These are phyloP conservation scores for Colletotrichum spinosum DNA, from an alignment of 2,329 filamentous ascomycete genomes.

Conservation along the genomic window DNA sequence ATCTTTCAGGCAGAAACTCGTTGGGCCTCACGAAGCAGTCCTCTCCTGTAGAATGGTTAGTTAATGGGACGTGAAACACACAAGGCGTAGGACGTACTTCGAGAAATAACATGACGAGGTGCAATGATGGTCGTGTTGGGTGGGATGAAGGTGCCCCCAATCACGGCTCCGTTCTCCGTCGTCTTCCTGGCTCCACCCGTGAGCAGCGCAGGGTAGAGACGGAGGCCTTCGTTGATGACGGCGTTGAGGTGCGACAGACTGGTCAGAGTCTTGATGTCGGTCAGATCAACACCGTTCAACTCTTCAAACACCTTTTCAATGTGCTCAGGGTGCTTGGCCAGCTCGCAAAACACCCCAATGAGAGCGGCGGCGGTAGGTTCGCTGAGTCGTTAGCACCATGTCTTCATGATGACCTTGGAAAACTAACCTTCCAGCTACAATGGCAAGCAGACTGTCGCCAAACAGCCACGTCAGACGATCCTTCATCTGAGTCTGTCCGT, in stretches of 20 bases:
- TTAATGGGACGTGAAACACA: not conserved
- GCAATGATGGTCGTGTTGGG: conserved; percentile 36
- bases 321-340: conserved; percentile 38
- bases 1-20: conserved; percentile 53
- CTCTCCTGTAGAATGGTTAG: conserved; percentile 35
- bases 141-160: conserved; percentile 33
- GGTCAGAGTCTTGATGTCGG: conserved; percentile 37
- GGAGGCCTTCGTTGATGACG: conserved; percentile 36
- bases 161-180: conserved; percentile 31
- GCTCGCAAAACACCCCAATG: conserved; percentile 38
- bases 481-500: conserved; percentile 24
- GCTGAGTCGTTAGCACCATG: conserved; percentile 19
- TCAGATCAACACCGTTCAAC: conserved; percentile 36
- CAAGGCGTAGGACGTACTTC: conserved; percentile 49
- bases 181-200: conserved; percentile 36
- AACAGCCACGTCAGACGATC: conserved; percentile 33
- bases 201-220: conserved; percentile 34
- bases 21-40: conserved; percentile 44
- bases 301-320: conserved; percentile 32
- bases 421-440: conserved; percentile 40
- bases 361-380: conserved; percentile 39
- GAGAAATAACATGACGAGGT: conserved; percentile 39
- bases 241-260: conserved; percentile 41
- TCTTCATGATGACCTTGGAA: not conserved
- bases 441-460: conserved; percentile 39